Percentiles rank a stretch among this genome's conserved stretches.
These are phyloP conservation scores for Podospora comata DNA, from an alignment of 495 filamentous ascomycete species.

Conservation along the genomic window DNA sequence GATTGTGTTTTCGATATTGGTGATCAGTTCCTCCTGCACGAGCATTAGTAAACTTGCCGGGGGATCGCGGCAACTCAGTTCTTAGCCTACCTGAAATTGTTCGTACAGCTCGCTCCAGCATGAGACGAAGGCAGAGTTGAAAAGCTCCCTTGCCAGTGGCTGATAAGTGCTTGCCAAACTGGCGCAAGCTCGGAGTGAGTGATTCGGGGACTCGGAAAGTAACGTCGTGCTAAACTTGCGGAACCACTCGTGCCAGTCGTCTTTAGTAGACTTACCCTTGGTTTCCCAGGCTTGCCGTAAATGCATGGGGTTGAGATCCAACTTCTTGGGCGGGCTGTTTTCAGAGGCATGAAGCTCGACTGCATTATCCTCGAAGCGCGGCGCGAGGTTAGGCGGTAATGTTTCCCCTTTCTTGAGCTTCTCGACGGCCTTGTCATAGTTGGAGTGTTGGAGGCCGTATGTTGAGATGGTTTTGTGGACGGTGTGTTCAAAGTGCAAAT, in stretches of 20 bases:
- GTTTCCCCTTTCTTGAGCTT: conserved; percentile 93
- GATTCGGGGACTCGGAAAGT: conserved; percentile 91
- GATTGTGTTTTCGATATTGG: conserved; percentile 91
- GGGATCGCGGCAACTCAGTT: neutral
- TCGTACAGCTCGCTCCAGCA: conserved; percentile 98
- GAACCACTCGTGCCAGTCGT: conserved; percentile 99
- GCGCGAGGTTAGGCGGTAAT: conserved; percentile 88
- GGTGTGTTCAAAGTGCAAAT: conserved; percentile 85
- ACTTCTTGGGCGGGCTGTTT: conserved; percentile 77
- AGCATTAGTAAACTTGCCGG: too few relatives aligned
- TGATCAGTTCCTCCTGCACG: conserved; percentile 81
- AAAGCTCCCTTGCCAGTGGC: conserved; percentile 85
- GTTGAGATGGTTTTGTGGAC: conserved; percentile 73
- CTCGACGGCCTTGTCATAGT: conserved; percentile 84
- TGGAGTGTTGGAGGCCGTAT: conserved; percentile 73
- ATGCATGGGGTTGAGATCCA: conserved; percentile 94
- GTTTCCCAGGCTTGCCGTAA: conserved; percentile 97
- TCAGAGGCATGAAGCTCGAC: conserved; percentile 79
- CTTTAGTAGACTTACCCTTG: conserved; percentile 86
- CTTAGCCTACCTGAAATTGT: conserved; percentile 57
- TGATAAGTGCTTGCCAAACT: conserved; percentile 86
- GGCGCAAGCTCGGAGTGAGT: conserved; percentile 88
- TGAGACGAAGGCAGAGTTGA: conserved; percentile 97
- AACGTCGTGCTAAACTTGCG: conserved; percentile 92
- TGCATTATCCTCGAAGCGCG: conserved; percentile 70